A percentile compares a stretch with the other conserved stretches of the same genome.
Evolutionary conservation across 2,329 filamentous ascomycete species (phyloP).

Genomic region (Beauveria asiatica): DNA sequence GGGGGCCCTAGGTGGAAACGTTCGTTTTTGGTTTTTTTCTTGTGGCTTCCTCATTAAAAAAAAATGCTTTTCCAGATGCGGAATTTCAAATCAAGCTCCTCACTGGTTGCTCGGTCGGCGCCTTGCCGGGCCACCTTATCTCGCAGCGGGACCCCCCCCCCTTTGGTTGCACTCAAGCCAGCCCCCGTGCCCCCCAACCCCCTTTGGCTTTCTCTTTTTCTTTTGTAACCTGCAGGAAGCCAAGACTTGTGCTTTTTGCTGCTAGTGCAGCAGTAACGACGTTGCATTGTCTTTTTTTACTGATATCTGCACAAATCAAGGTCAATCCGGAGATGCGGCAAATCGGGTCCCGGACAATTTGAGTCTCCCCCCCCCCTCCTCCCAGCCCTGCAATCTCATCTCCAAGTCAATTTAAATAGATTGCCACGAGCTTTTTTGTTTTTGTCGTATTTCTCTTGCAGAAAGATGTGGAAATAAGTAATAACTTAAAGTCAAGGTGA

Average conservation of each 20-base stretch:
- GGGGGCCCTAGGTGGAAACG: not conserved
- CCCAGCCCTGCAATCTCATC: constrained; percentile 4
- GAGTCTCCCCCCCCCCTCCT: not conserved
- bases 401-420: not conserved
- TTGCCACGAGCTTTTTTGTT: not conserved
- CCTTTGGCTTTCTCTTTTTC: not conserved
- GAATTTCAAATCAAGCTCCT: not conserved
- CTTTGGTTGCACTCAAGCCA: not conserved
- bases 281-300: not conserved
- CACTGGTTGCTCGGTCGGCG: too few species aligned
- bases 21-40: not conserved
- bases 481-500: too few species aligned
- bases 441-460: not conserved
- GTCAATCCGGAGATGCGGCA: constrained; percentile 8
- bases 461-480: not conserved
- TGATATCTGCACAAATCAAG: not conserved
- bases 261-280: not conserved
- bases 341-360: not conserved
- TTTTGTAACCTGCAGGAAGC: not conserved
- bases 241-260: not conserved
- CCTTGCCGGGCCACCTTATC: not conserved
- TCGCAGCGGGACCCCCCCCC: not conserved
- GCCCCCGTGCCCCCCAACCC: too few species aligned
- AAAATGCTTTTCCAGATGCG: not conserved
- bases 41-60: constrained; percentile 2